Base-by-base conservation (phyloP, 2,329 filamentous ascomycete species). In the Colletotrichum aenigma region DNA sequence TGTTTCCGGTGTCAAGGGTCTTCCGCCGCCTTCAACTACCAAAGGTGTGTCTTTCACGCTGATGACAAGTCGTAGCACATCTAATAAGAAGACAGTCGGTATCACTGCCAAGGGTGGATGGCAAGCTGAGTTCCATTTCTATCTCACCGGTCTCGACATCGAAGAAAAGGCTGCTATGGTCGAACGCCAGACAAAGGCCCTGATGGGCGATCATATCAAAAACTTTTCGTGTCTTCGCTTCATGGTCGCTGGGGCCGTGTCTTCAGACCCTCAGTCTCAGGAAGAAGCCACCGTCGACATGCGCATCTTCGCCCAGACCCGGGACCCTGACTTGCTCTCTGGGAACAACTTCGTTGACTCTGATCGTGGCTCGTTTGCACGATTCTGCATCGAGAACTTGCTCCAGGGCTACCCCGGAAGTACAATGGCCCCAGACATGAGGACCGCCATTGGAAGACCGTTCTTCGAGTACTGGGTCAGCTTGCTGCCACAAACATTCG, bases 201-300 rank as follows among this genome's bases (percentile, higher is more conserved):
- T 85, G 6, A 81, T 90, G 16, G 79, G 84, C n/a, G 80, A 86
- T 4, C 81, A 82, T 7, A 71, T 83, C 28, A 81, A 86, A 24
- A 81, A 86, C 38, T 84, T 90, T 60, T 86, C 90, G 70, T 80
- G 88, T 4, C 82, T 91, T n/a, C 88, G 91, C 48, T 90, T 91
- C 67, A 86, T 6, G 80, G 79, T 16, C 24, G 78, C 86, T 16
- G 78, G 78, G 28, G 72, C 73, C 5, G 71, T 77, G 9, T 76
- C 81, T 15, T 24, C 52, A 10, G 85, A 88, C 52, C 86, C 87
- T 4, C 69, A 77, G 3, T 83, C 79, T 8, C 87, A 89, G 77
- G 78, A 86, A 71, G 85, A 83, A 24, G 84, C 84, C 9, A 89
- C 87, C 4, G 87, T 86, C 4, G 87, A 87, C 75, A 80, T 88